Evolutionary conservation across 108 stramenopile genomes (phyloP).

Genomic region (Seminavis robusta): DNA sequence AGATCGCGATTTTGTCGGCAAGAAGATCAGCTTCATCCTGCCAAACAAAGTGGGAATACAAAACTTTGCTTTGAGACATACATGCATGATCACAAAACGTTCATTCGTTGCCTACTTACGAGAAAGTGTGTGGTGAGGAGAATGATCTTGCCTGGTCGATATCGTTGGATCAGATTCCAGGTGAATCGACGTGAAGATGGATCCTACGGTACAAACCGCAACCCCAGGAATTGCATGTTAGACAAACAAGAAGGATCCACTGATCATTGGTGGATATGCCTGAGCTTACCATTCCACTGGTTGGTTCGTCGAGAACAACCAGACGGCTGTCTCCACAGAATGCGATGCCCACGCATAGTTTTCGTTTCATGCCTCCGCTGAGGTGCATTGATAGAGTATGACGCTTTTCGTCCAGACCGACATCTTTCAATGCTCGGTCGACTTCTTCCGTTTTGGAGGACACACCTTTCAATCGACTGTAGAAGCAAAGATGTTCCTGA

Average conservation of each 20-base stretch:
- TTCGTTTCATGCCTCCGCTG: constrained; percentile 88
- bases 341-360: constrained; percentile 85
- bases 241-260: too few species aligned
- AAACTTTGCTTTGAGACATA: too few species aligned
- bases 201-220: too few species aligned
- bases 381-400: constrained; percentile 74
- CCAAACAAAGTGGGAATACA: too few species aligned
- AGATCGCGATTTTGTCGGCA: constrained; percentile 94
- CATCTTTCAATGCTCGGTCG: constrained; percentile 62
- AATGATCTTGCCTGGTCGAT: constrained; percentile 76
- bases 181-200: constrained; percentile 84
- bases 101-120: constrained; percentile 48
- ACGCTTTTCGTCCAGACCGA: constrained; percentile 73
- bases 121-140: constrained; percentile 97
- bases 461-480: constrained; percentile 75
- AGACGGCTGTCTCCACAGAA: constrained; percentile 80
- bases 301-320: constrained; percentile 51
- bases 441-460: constrained; percentile 49
- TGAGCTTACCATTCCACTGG: too few species aligned
- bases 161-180: constrained; percentile 82
- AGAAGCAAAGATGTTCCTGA: constrained; percentile 85
- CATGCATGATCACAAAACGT: too few species aligned
- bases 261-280: too few species aligned
- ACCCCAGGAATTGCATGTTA: too few species aligned
- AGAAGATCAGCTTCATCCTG: constrained; percentile 80